phyloP scores from a whole-genome alignment of 164 flowering plant species.

The Macadamia integrifolia region DNA sequence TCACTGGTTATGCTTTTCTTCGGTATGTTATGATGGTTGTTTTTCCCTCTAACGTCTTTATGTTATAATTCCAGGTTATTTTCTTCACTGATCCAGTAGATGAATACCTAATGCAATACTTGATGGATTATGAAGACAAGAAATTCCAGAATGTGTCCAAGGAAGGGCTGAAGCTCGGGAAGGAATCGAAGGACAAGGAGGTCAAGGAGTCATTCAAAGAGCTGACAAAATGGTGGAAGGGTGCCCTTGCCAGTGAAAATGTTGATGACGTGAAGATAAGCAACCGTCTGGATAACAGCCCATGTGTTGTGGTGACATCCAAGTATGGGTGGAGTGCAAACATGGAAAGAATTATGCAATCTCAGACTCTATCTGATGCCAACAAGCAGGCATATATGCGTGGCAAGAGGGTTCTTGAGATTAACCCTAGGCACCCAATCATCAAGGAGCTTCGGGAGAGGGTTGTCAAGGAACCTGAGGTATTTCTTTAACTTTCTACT shows the following conservation, averaged over 20 bases:
- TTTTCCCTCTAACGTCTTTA: background rate
- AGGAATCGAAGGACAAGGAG: slow-evolving; percentile 78
- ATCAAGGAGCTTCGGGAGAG: slow-evolving; percentile 87
- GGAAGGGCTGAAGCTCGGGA: slow-evolving; percentile 90
- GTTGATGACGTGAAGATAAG: slow-evolving; percentile 90
- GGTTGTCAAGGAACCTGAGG: slow-evolving; percentile 77
- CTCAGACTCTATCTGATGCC: slow-evolving; percentile 94
- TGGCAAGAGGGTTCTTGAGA: slow-evolving; percentile 94
- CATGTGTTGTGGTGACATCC: slow-evolving; percentile 96
- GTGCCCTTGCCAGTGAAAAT: slow-evolving; percentile 63
- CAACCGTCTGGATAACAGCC: slow-evolving; percentile 79
- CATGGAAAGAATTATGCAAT: slow-evolving; percentile 96
- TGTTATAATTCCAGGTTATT: slow-evolving; percentile 58
- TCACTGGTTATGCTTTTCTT: background rate
- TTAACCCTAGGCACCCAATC: slow-evolving; percentile 93
- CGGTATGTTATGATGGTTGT: background rate
- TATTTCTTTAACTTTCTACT: slow-evolving; percentile 16
- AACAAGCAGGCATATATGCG: slow-evolving; percentile 93
- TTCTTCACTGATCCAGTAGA: slow-evolving; percentile 98
- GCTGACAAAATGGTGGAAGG: slow-evolving; percentile 95
- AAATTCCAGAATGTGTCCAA: slow-evolving; percentile 96
- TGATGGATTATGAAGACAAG: slow-evolving; percentile 95
- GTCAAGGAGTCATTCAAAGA: slow-evolving; percentile 93
- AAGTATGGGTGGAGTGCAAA: slow-evolving; percentile 98
- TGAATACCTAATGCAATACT: slow-evolving; percentile 92